Base-by-base conservation (phyloP, 2,329 filamentous ascomycete genomes). In the Curvularia sp. region DNA sequence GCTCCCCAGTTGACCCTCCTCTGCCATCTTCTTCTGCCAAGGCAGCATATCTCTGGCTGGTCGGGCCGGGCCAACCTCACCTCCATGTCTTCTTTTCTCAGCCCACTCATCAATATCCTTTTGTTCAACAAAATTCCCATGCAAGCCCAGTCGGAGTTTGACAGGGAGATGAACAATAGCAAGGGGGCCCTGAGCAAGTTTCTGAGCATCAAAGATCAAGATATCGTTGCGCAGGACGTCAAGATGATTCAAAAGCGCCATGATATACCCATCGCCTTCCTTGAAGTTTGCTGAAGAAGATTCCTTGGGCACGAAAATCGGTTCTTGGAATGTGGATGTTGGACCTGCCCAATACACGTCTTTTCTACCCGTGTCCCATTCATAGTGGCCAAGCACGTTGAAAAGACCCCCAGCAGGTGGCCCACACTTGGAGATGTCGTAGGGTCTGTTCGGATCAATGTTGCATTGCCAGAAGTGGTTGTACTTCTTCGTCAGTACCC, bases 231-330 rank as follows among this genome's bases (percentile, higher is more conserved):
- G 65, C 42, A 79, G 64, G 12, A 82, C 79, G 49, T 74, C 71
- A 12, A 75, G 54, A 77, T 78, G 62, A 78, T 75, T 70, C 76
- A 83, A 18, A 75, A 79, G 44, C 20, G 80, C 80, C 33, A 84
- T 78, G 2, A 75, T 49, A 61, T 83, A 85, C 1, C 83, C 83
- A 52, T 85, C 82, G 0, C 82, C 83, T 62, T 85, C 83, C 1
- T 55, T 71, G 2, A 57, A 33, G 1, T 22, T 22, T 3, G 38
- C 15, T 7, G 73, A 77, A 20, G 74, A 75, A 1, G 76, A 73
- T 0, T 69, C 68, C 31, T 75, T 73, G 0, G 84, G 83, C 12
- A 85, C 80, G 56, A 86, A 86, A 0, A 82, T 79, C 0, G 84
- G 83, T 60, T 86, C 84, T 66, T 85, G 83, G 60, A 84, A 82